Evolutionary conservation across 305 asterid genomes (phyloP).

Genomic region (Solanum hybrid): DNA sequence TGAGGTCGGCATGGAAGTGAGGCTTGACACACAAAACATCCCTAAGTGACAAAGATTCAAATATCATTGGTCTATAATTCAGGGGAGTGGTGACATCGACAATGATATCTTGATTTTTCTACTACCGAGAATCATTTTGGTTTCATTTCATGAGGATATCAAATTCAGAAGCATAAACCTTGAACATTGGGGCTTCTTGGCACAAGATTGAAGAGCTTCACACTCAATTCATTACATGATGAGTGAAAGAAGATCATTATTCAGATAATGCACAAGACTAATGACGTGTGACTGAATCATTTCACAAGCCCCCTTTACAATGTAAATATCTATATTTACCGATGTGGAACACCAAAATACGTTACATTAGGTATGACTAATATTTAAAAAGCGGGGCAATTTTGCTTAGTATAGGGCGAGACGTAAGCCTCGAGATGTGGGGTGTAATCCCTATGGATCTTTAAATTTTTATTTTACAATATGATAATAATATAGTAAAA

Average conservation of each 20-base stretch:
- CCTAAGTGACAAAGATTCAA: neutral
- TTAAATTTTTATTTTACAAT: no score
- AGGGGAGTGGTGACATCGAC: neutral
- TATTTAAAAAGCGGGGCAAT: no score
- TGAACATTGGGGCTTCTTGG: neutral
- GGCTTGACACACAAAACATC: neutral
- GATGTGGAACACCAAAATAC: neutral
- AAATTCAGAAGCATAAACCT: neutral
- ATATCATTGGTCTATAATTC: neutral
- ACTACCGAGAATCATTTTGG: neutral
- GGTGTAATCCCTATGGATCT: no score
- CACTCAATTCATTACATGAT: neutral
- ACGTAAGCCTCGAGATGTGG: no score
- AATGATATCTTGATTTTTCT: neutral
- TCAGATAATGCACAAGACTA: neutral
- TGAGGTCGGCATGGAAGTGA: neutral
- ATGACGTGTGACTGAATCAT: neutral
- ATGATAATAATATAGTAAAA: no score
- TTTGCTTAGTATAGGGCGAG: no score
- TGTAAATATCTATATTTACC: neutral
- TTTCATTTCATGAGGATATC: neutral
- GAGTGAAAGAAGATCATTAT: neutral
- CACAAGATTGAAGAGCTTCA: neutral
- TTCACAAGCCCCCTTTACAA: neutral
- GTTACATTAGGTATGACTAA: neutral